Evolutionary conservation across 2,329 filamentous ascomycete genomes (phyloP), one percentile per base, ranked within the genome.

Genomic region (Xylariaceae sp.): DNA sequence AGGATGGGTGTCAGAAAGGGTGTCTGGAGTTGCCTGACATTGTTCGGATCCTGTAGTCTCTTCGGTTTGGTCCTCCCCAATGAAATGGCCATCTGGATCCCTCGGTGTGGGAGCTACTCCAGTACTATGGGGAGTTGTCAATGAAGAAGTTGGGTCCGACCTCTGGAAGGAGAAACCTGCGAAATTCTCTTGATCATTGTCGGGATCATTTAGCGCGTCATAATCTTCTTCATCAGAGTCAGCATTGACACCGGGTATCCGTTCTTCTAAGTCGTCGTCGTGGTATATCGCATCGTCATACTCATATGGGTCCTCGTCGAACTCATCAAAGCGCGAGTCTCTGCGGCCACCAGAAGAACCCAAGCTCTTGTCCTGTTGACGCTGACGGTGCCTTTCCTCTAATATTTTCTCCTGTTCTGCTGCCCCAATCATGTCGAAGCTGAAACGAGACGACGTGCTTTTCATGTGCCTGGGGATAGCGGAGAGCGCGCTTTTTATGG

Each of bases 401-500:
- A 91, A 72, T 36, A 87, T 68, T 68, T 84, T 86, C 68, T 86
- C 83, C 63, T 85, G 78, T 55, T 81, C 79, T 13, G 86, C 86
- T 5, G 82, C 82, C 5, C 85, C 86, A 15, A 85, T 80, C 76
- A 91, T 88, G 64, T 92, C 88, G 64, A 92, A 92, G 63, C 88
- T 92, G 66, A 92, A 92, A 13, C 88, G 77, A 0, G 87, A 90
- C 0, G 88, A 88, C 10, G 85, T 88, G 67, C 87, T 91, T 70
- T 85, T 86, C 83, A 86, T 86, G 57, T 86, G 83, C 55, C 73
- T 80, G 2, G 83, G 83, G 32, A 85, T 56, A 1, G 78, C 75
- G 6, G 77, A 79, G 2, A 76, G 67, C 1, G 73, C 69, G 32
- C 74, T 72, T 50, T 73, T 75, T 8, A 67, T 66, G 0, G 80